Percentiles rank a stretch among this genome's conserved stretches.
Conservation (phyloP, 1,284 basidiomycete species). For the Pascua guehoae region DNA sequence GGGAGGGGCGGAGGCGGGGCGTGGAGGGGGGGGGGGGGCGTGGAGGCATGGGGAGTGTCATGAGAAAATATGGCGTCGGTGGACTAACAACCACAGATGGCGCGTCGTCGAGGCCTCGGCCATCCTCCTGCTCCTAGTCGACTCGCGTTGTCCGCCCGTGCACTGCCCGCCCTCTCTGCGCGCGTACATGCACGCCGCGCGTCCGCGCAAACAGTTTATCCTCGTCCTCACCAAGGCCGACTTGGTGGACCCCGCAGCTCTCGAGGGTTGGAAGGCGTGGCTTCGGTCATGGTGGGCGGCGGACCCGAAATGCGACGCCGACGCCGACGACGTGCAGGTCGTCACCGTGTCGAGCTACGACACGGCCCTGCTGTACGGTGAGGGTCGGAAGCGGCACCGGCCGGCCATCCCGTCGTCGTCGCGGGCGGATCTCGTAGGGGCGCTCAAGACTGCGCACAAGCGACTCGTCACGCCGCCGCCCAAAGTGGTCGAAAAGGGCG, state of each 20-base stretch:
- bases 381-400: conserved; percentile 47
- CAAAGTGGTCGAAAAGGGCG: conserved; percentile 49
- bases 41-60: too few relatives aligned
- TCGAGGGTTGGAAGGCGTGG: conserved; percentile 66
- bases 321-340: conserved; percentile 49
- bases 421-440: conserved; percentile 58
- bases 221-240: conserved; percentile 82
- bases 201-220: conserved; percentile 59
- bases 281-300: conserved; percentile 56
- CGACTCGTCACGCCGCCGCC: conserved; percentile 67
- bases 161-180: conserved; percentile 57
- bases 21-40: too few relatives aligned
- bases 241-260: conserved; percentile 60
- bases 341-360: conserved; percentile 71
- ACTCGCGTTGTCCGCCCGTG: conserved; percentile 74
- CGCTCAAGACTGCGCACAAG: conserved; percentile 64
- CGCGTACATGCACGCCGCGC: conserved; percentile 49
- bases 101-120: conserved; percentile 79
- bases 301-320: conserved; percentile 6
- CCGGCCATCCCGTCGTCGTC: conserved; percentile 61
- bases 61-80: too few relatives aligned
- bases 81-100: conserved; percentile 53
- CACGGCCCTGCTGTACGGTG: conserved; percentile 50
- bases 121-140: conserved; percentile 77
- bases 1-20: too few relatives aligned